Evolutionary conservation across 2,329 filamentous ascomycete species (phyloP), one percentile per base, ranked within the genome.

Genomic region (Ilyonectria destructans): DNA sequence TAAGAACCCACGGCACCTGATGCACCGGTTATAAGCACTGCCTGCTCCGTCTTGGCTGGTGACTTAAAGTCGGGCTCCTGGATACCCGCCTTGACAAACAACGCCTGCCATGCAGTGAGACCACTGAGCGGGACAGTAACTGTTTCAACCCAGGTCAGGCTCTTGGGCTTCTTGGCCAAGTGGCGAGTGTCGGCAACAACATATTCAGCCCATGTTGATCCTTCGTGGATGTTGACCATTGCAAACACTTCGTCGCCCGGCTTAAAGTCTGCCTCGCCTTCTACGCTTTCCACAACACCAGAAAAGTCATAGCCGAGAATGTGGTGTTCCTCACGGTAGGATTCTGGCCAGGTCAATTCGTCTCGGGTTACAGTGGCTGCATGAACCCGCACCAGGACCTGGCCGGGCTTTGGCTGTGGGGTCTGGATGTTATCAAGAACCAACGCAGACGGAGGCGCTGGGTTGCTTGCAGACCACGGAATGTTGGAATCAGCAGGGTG

Each of bases 1-100:
- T 78, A 81, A 29, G 76, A 75, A 1, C 81, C 82, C 12, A 83
- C 79, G 1, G 77, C 79, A 3, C 81, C 81, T 6, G 77, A 77
- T 2, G 78, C 79, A 5, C 77, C 80, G 13, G 80, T 81, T 26
- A 83, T 68, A 9, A 83, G 72, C 35, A 82, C 74, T 0, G 49
- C 10, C 51, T 9, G 51, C 13, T 43, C 67, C 35, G 45, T 51
- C 31, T 59, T 58, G 9, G 69, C 62, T 3, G 48, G 8, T 4
- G 60, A 26, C 17, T 51, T 52, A 58, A 68, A 56, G 23, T 67
- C 57, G 1, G 48, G 43, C n/a, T 65, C 33, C 7, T 74, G 56
- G 29, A 68, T 61, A 1, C 74, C 72, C 9, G 60, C 65, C 12
- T 77, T 74, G 19, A 71, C 68, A 21, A 68, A 81, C 17, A 83